A percentile compares a stretch with the other conserved stretches of the same genome.
Conservation (phyloP, 2,329 filamentous ascomycete species). For the Ramularia endophylla region DNA sequence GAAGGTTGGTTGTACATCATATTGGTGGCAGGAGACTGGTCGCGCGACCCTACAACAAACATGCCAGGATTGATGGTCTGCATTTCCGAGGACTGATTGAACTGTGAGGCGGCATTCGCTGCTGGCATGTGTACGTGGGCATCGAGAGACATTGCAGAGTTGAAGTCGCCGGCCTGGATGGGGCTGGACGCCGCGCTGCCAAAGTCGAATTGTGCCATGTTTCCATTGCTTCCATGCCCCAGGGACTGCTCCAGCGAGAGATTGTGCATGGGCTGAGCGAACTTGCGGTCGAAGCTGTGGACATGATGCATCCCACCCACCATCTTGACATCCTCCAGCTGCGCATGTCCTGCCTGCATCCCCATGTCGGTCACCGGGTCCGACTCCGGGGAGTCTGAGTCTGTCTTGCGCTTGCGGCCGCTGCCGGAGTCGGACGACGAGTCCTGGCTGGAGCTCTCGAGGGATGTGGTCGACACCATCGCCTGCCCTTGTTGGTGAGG, state of each 20-base stretch:
- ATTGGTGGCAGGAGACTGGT: slow-evolving; percentile 26
- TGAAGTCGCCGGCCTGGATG: slow-evolving; percentile 24
- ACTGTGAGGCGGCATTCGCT: slow-evolving; percentile 16
- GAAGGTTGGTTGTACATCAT: slow-evolving; percentile 29
- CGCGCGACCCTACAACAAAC: slow-evolving; percentile 27
- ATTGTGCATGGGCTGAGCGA: slow-evolving; percentile 28
- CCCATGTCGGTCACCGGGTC: slow-evolving; percentile 21
- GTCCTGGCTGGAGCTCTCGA: slow-evolving; percentile 38
- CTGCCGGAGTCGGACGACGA: slow-evolving; percentile 38
- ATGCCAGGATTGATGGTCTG: slow-evolving; percentile 31
- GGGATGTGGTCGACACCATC: slow-evolving; percentile 23
- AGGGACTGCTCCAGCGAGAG: slow-evolving; percentile 27
- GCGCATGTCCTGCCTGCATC: slow-evolving; percentile 18
- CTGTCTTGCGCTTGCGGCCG: slow-evolving; percentile 35
- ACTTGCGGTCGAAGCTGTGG: slow-evolving; percentile 25
- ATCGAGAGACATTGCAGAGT: slow-evolving; percentile 25
- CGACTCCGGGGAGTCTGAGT: slow-evolving; percentile 32
- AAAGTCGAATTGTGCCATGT: slow-evolving; percentile 53
- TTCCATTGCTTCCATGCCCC: slow-evolving; percentile 30
- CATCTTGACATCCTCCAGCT: slow-evolving; percentile 27
- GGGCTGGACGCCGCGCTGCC: slow-evolving; percentile 55
- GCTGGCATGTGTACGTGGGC: slow-evolving; percentile 20
- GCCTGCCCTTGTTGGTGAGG: slow-evolving; percentile 3
- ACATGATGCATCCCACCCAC: slow-evolving; percentile 20
- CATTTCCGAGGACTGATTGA: slow-evolving; percentile 25